phyloP scores from a whole-genome alignment of 1,284 basidiomycete species.

The Fomes fomentarius region DNA sequence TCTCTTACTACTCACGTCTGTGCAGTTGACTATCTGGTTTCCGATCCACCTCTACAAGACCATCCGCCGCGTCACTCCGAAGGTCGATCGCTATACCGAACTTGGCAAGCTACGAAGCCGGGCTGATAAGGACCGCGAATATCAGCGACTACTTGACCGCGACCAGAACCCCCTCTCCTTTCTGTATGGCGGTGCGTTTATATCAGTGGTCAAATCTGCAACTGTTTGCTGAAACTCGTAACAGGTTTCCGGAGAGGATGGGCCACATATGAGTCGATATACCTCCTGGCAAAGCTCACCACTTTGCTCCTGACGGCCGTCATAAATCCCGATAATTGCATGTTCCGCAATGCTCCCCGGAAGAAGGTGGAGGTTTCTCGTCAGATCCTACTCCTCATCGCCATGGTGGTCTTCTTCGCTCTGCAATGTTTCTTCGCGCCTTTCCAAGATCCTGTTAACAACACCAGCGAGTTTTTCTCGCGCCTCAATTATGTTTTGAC shows the following conservation, averaged over 20 bases:
- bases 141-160: constrained; percentile 64
- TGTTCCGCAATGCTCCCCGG: constrained; percentile 61
- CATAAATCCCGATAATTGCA: constrained; percentile 73
- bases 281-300: constrained; percentile 71
- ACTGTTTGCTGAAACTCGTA: not conserved
- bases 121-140: constrained; percentile 72
- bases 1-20: constrained; percentile 3
- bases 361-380: constrained; percentile 60
- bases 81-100: constrained; percentile 72
- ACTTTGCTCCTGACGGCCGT: constrained; percentile 70
- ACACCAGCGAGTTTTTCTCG: constrained; percentile 78
- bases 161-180: constrained; percentile 76
- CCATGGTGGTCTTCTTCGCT: constrained; percentile 63
- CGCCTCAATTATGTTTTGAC: constrained; percentile 72
- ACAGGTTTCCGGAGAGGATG: constrained; percentile 71
- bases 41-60: constrained; percentile 64
- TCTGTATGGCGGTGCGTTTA: constrained; percentile 64
- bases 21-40: constrained; percentile 72
- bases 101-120: constrained; percentile 62
- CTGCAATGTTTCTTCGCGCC: constrained; percentile 65
- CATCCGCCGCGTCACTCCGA: constrained; percentile 62
- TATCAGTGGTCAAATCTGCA: constrained; percentile 3
- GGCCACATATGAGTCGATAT: constrained; percentile 66
- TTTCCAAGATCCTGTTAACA: constrained; percentile 74
- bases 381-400: constrained; percentile 64